Base-by-base conservation (phyloP, 163 green algal species). In the Trebouxia gelatinosa region DNA sequence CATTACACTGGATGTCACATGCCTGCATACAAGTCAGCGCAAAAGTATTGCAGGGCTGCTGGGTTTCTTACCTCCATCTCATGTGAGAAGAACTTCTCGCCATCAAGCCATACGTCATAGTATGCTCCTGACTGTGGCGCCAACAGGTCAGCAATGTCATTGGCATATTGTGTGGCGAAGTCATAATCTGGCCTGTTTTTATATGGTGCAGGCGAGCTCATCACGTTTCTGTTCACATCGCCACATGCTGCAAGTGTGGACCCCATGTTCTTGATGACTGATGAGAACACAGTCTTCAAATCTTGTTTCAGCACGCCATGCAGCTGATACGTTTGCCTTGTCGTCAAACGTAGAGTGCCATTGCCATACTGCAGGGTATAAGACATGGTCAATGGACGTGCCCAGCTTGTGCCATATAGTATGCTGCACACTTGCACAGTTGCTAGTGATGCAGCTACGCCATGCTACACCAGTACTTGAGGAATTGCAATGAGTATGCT, bases 51-150 rank as follows among this genome's bases (percentile, higher is more conserved):
- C 43, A 54, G 43, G 43, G 29, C 46, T 26, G 17, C 62, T 40
- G 59, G 39, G 26, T 40, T 68, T 11, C 81, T 3, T 76, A 94
- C 92, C 92, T 98, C 93, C 83, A 92, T 94, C 58, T 93, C 87
- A 64, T 91, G 78, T 5, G 82, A 88, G 75, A 97, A 91, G 78
- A 98, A 98, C 89, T 98, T 97, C 90, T 98, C 95, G 43, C 95
- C 96, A 76, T 99, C 95, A 3, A 99, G 93, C 96, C 96, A 99
- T 23, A 99, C 91, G 79, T 99, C 96, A 82, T 99, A 99, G 88
- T 99, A 99, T 2, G 95, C 93, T 38, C 96, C 96, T 9, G 87
- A 93, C 89, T 99, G 96, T 0, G 96, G 96, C 26, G 94, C 96
- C 75, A 99, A 90, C 83, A 99, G 88, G 80, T 98, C 94, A 7